These are phyloP conservation scores for Botrytis squamosa DNA, from an alignment of 2,329 filamentous ascomycete genomes.

Conservation along the genomic window DNA sequence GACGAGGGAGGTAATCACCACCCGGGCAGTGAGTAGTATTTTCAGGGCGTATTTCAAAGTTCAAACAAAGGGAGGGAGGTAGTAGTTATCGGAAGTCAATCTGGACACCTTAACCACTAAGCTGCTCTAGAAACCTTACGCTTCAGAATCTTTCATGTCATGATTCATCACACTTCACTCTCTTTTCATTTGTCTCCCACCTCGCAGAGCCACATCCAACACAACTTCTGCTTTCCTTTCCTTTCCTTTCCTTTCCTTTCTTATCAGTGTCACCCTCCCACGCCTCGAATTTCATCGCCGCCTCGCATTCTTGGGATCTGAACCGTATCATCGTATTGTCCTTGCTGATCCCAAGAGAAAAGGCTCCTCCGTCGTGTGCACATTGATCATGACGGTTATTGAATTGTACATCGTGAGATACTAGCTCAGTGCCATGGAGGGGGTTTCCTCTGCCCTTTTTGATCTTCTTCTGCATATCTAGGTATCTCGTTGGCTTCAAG, in stretches of 20 bases:
- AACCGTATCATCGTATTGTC: neutral
- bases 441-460: neutral
- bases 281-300: neutral
- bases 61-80: neutral
- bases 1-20: neutral
- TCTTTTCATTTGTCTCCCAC: neutral
- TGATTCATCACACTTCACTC: neutral
- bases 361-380: neutral
- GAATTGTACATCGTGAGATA: neutral
- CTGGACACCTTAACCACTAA: neutral
- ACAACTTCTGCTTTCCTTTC: neutral
- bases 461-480: slow-evolving; percentile 3
- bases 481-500: neutral
- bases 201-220: neutral
- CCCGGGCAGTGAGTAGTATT: neutral
- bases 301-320: neutral
- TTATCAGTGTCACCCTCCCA: neutral
- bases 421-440: neutral
- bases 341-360: neutral
- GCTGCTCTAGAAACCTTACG: neutral
- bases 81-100: neutral
- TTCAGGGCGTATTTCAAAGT: neutral
- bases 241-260: neutral
- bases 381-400: neutral
- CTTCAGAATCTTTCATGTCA: neutral